phyloP scores from a whole-genome alignment of 345 rosid genomes.

The Sisymbrium irio region DNA sequence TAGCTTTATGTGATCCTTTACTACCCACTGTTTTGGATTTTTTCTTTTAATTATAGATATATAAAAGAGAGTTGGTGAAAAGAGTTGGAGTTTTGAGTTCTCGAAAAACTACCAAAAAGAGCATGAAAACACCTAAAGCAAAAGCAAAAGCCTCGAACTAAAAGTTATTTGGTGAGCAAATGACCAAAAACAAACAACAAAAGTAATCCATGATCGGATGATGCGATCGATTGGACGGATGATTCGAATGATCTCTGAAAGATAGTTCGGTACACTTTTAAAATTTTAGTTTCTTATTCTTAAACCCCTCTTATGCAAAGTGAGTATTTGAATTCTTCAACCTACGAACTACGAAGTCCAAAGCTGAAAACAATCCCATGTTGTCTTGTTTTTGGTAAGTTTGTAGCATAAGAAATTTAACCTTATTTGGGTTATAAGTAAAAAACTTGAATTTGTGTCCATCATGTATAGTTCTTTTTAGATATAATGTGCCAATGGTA shows the following conservation, averaged over 20 bases:
- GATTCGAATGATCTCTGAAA: too few species aligned
- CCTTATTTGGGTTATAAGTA: too few species aligned
- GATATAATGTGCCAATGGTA: not conserved
- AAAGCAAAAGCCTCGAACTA: not conserved
- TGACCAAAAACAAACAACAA: not conserved
- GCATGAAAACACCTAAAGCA: not conserved
- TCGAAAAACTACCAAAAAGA: conserved; percentile 1
- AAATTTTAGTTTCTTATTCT: too few species aligned
- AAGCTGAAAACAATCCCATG: too few species aligned
- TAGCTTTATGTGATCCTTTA: conserved; percentile 8
- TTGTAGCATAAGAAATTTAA: too few species aligned
- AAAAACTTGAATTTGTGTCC: not conserved
- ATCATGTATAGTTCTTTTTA: not conserved
- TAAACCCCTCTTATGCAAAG: too few species aligned
- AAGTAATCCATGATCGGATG: not conserved
- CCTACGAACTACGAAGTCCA: too few species aligned
- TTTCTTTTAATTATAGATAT: not conserved
- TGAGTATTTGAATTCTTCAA: too few species aligned
- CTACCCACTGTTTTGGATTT: not conserved
- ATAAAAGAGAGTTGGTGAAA: conserved; percentile 23
- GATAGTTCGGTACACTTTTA: too few species aligned
- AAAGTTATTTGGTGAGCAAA: not conserved
- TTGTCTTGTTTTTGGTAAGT: too few species aligned
- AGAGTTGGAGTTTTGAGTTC: conserved; percentile 15
- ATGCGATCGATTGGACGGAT: too few species aligned